Evolutionary conservation across 139 green algal genomes (phyloP), one percentile per base, ranked within the genome.

Genomic region (Asterochloris sp.): DNA sequence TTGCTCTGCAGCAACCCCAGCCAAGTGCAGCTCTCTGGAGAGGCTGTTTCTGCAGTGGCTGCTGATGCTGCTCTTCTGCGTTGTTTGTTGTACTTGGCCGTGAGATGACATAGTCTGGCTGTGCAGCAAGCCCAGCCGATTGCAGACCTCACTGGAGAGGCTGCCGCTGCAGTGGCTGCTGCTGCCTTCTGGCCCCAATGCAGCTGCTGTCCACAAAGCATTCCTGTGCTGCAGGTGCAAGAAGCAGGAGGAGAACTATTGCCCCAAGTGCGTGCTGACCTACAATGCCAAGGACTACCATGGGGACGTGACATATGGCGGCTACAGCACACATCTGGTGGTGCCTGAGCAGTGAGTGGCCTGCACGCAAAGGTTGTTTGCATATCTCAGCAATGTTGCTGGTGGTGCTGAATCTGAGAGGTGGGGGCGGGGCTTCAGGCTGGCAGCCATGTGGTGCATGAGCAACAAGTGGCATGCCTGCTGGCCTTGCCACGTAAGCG

Each of bases 261-360:
- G 91, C 76, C 1, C 75, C 64, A 83, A 89, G 62, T 28, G 11
- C 13, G 81, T 85, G 17, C 62, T 81, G 26, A 97, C 93, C 0
- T 97, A 97, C 90, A 96, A 95, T 79, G 19, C 17, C 60, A 76
- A 81, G 47, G 76, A 91, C 73, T 75, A 74, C 13, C 87, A 94
- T 61, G 91, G 91, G 19, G 82, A 76, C 24, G n/a, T 62, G 26
- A 91, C 88, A 15, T 85, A 95, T 78, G 94, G 94, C 38, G 94
- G 94, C 67, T 97, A 97, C 87, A 91, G 87, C 15, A 91, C 81
- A 17, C 84, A 91, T 83, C 85, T 94, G 14, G 86, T 95, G 0
- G 83, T 91, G 0, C 76, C 83, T 29, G 84, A 94, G 75, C 67
- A 84, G 63, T 94, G 87, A 66, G 76, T 76, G 4, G 14, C 2